These are phyloP conservation scores for Cryptomeria japonica DNA, from an alignment of 75 land plant species.

Conservation along the genomic window DNA sequence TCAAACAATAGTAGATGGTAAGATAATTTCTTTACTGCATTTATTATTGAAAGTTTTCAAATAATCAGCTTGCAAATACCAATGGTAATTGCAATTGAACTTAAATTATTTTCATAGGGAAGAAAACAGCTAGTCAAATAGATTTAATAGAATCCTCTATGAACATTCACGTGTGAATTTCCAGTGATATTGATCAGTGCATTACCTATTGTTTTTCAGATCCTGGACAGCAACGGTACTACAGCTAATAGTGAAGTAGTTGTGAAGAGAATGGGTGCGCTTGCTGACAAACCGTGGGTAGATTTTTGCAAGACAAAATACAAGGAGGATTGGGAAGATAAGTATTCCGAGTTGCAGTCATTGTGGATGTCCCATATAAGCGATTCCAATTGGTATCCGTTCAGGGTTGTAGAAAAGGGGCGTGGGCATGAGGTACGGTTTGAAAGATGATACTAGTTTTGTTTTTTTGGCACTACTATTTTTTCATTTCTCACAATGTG, in stretches of 20 bases:
- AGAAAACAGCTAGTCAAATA: not conserved
- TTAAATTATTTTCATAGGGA: not conserved
- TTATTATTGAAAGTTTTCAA: not conserved
- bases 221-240: not conserved
- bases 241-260: not conserved
- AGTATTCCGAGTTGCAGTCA: not conserved
- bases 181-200: not conserved
- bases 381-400: not conserved
- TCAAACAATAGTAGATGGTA: not conserved
- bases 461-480: not conserved
- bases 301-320: not conserved
- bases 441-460: not conserved
- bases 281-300: not conserved
- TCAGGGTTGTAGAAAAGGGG: not conserved
- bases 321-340: not conserved
- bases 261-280: slow-evolving; percentile 4
- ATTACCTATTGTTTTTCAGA: not conserved
- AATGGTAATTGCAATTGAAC: not conserved
- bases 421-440: not conserved
- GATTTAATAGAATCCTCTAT: not conserved
- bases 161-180: not conserved
- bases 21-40: not conserved
- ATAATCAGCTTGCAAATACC: not conserved
- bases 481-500: not conserved
- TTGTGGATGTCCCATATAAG: not conserved